A percentile compares a stretch with the other conserved stretches of the same genome.
phyloP scores from a whole-genome alignment of 73 alveolate species.

The Paramecium pentaurelia region DNA sequence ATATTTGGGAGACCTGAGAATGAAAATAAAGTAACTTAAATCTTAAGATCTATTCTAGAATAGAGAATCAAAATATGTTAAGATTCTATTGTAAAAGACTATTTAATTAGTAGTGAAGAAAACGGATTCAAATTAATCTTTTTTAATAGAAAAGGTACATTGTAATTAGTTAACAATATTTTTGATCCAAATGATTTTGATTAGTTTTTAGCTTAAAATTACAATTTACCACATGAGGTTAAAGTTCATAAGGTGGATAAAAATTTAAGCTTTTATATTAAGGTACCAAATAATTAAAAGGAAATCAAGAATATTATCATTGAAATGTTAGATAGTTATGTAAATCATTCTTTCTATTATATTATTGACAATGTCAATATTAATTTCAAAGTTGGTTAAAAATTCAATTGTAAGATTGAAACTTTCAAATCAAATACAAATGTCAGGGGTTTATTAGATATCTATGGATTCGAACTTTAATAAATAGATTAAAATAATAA shows the following conservation, averaged over 20 bases:
- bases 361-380: neutral
- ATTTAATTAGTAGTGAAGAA: neutral
- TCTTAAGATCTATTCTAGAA: neutral
- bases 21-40: neutral
- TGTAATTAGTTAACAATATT: neutral
- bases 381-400: neutral
- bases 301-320: neutral
- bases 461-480: neutral
- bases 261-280: neutral
- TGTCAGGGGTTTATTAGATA: neutral
- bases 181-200: conserved; percentile 1
- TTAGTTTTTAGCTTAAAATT: neutral
- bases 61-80: neutral
- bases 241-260: neutral
- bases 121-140: neutral
- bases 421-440: neutral
- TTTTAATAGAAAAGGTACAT: neutral
- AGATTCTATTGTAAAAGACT: neutral
- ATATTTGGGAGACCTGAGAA: neutral
- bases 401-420: neutral
- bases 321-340: neutral
- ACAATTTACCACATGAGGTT: conserved; percentile 2
- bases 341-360: neutral
- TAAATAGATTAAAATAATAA: neutral
- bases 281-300: neutral